phyloP scores from a whole-genome alignment of 2,329 filamentous ascomycete genomes.

The Madurella fahalii region DNA sequence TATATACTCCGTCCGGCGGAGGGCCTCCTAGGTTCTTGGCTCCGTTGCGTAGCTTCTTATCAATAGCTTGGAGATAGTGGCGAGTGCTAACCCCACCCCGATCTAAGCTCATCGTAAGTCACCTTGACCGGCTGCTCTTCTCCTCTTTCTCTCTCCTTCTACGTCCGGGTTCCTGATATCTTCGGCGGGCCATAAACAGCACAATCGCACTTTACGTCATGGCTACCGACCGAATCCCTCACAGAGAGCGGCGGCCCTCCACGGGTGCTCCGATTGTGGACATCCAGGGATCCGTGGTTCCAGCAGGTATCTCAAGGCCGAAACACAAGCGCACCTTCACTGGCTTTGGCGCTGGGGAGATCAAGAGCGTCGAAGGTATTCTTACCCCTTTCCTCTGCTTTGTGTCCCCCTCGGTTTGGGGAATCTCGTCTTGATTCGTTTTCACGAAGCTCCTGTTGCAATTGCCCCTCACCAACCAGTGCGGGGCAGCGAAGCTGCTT shows the following conservation, averaged over 20 bases:
- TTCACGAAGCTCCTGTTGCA: too few relatives aligned
- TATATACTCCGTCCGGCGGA: too few relatives aligned
- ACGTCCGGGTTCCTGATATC: not conserved
- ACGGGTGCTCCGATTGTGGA: slow-evolving; percentile 79
- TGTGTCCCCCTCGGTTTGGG: too few relatives aligned
- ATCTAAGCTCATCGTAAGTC: not conserved
- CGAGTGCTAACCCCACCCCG: not conserved
- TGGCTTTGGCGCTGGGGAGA: slow-evolving; percentile 84
- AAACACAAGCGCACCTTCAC: slow-evolving; percentile 98
- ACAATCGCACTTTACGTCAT: not conserved
- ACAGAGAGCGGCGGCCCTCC: slow-evolving; percentile 75
- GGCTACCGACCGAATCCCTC: slow-evolving; percentile 34
- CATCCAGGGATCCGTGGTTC: slow-evolving; percentile 80
- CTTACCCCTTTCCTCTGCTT: not conserved
- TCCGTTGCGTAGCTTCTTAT: not conserved
- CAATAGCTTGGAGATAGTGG: not conserved
- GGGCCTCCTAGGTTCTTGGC: too few relatives aligned
- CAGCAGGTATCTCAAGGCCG: slow-evolving; percentile 76
- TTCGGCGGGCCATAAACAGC: not conserved
- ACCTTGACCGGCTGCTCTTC: not conserved
- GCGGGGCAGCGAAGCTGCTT: slow-evolving; percentile 6
- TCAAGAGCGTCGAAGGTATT: slow-evolving; percentile 86
- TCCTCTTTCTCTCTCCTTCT: not conserved
- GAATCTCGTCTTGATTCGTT: too few relatives aligned
- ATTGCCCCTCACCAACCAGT: slow-evolving; percentile 11